Evolutionary conservation across 805 yeast species (phyloP).

Genomic region (Sugiyamaella mastotermitis): DNA sequence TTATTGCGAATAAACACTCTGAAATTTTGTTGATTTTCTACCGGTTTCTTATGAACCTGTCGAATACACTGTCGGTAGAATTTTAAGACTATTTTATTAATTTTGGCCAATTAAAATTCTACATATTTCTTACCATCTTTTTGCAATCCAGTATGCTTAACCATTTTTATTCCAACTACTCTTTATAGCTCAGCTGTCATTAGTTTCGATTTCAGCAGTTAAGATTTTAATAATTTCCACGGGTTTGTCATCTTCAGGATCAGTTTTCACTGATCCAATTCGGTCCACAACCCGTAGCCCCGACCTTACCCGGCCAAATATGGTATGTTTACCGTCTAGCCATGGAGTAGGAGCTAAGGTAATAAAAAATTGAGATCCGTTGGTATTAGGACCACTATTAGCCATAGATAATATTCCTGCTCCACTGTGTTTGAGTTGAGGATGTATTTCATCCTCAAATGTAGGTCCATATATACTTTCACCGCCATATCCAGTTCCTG

Average conservation of each 20-base stretch:
- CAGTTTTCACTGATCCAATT: constrained; percentile 53
- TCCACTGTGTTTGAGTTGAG: constrained; percentile 56
- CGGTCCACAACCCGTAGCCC: constrained; percentile 49
- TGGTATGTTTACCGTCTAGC: constrained; percentile 66
- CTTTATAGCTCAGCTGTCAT: constrained; percentile 1
- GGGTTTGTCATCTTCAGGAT: constrained; percentile 35
- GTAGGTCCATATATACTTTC: constrained; percentile 41
- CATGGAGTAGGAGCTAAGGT: constrained; percentile 71
- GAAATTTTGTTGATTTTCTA: constrained; percentile 41
- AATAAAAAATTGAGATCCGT: constrained; percentile 86
- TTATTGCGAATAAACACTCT: constrained; percentile 48
- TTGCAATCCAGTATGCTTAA: constrained; percentile 33
- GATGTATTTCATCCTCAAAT: constrained; percentile 28
- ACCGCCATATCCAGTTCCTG: constrained; percentile 34
- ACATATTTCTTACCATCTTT: constrained; percentile 32
- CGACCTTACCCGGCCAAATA: constrained; percentile 62
- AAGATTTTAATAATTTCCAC: constrained; percentile 37
- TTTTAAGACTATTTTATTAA: constrained; percentile 30
- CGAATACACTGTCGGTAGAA: constrained; percentile 47
- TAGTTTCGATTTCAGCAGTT: constrained; percentile 7
- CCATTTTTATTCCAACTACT: constrained; percentile 1
- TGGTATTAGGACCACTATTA: constrained; percentile 87
- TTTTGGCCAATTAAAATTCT: neutral
- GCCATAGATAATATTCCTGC: constrained; percentile 77
- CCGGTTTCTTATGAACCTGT: constrained; percentile 41